phyloP scores from a whole-genome alignment of 495 filamentous ascomycete genomes.

The Aspergillus sclerotioniger region DNA sequence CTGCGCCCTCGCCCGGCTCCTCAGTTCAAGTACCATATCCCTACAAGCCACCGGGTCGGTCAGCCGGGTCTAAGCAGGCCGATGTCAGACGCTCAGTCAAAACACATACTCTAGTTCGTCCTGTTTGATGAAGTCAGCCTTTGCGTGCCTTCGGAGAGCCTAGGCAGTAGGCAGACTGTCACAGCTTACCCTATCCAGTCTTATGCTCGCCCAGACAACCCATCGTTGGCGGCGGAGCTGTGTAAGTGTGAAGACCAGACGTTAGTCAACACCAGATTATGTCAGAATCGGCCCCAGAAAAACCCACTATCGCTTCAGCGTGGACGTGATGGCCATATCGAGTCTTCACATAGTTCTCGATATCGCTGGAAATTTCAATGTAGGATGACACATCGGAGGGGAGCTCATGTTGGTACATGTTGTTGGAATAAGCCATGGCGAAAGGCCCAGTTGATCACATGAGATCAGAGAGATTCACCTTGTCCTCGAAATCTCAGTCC shows the following conservation, averaged over 20 bases:
- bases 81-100: no score
- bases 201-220: background rate
- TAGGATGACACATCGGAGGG: background rate
- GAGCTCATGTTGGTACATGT: background rate
- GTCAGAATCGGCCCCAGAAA: background rate
- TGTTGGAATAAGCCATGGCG: background rate
- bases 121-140: background rate
- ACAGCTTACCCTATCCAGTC: background rate
- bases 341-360: background rate
- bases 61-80: background rate
- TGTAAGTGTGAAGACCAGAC: background rate
- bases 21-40: background rate
- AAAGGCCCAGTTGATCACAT: background rate
- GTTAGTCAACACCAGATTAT: background rate
- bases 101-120: background rate
- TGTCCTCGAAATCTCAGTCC: no score
- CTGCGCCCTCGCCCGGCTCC: background rate
- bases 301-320: background rate
- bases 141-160: background rate
- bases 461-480: no score
- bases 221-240: background rate
- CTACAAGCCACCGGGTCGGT: background rate
- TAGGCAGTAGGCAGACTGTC: background rate
- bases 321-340: background rate
- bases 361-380: background rate